Evolutionary conservation across 192 early-diverging fungal genomes (phyloP), one percentile per base, ranked within the genome.

Genomic region (Gigaspora rosea): DNA sequence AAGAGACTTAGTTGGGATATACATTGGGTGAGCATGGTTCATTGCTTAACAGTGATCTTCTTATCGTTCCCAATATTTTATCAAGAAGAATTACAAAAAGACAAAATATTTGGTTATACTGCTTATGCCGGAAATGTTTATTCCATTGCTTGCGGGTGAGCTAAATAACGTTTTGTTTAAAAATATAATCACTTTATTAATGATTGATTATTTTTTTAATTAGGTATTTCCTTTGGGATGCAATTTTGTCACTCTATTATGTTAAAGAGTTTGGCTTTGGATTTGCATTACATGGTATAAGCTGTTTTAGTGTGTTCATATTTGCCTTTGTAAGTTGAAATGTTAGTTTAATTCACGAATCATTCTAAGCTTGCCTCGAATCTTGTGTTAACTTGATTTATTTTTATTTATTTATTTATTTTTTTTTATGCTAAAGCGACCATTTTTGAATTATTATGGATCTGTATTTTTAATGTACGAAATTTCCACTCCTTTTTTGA

Each of bases 211-310:
- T 69, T 59, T 66, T 48, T 33, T 76, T 65, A 49, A n/a, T 49
- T 78, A 93, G 94, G 18, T 97, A 96, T 82, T 98, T 98, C 85
- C 73, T 96, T 59, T 98, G 96, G 96, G 96, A 98, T 83, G 89
- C 90, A 0, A 67, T 90, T 61, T 80, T 91, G 8, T 91, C 86
- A 9, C 71, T 94, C 59, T 81, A 84, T 70, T 86, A 95, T 74
- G 64, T 91, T 48, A 88, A 88, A 76, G 84, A 91, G 71, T 85
- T 88, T 75, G 95, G 94, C 4, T 48, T 91, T 16, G 94, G 92
- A 12, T 95, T 96, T 82, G 91, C 93, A 35, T 76, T 94, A 27
- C 96, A 98, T 76, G 96, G 91, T 11, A 13, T 93, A 18, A 85
- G 88, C 27, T 93, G 92, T 58, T 91, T 95, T 73, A 78, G 86